Percentiles rank a stretch among this genome's conserved stretches.
phyloP scores from a whole-genome alignment of 352 stramenopile genomes.

The Globisporangium rhizosaccharum region DNA sequence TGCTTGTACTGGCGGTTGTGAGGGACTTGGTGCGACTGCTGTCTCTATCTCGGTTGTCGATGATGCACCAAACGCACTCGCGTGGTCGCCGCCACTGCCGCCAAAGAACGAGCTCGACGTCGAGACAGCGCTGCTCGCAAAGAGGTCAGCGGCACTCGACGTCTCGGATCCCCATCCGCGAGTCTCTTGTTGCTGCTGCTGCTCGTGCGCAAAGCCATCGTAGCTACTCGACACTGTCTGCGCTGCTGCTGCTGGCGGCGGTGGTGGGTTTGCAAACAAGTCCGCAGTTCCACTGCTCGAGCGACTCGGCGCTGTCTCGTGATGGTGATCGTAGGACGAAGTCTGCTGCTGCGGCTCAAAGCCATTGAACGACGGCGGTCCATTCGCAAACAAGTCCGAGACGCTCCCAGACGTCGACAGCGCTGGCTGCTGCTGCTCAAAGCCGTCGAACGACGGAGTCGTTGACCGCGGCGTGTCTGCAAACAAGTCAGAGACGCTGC shows the following conservation, averaged over 20 bases:
- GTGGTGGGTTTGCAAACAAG: constrained; percentile 6
- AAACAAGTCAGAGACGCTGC: constrained; percentile 7
- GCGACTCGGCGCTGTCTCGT: not conserved
- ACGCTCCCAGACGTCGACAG: constrained; percentile 2
- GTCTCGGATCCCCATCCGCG: not conserved
- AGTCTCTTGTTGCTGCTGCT: not conserved
- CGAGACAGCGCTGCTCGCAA: constrained; percentile 1
- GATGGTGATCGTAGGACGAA: not conserved
- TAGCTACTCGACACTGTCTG: constrained; percentile 1
- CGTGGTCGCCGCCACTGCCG: not conserved
- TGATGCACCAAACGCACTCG: no score
- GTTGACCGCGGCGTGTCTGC: not conserved
- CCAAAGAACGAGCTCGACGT: constrained; percentile 1
- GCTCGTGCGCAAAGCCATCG: constrained; percentile 3
- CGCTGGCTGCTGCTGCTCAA: constrained; percentile 11
- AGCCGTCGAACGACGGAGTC: constrained; percentile 7
- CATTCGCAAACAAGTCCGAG: constrained; percentile 8
- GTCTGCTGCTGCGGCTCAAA: constrained; percentile 6
- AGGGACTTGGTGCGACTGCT: not conserved
- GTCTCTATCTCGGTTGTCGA: not conserved
- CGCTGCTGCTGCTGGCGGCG: not conserved
- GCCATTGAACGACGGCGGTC: constrained; percentile 4
- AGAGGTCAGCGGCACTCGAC: not conserved
- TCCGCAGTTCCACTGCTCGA: constrained; percentile 4
- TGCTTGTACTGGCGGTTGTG: not conserved